Base-by-base conservation (phyloP, 495 filamentous ascomycete genomes). In the Jackrogersella minutella region DNA sequence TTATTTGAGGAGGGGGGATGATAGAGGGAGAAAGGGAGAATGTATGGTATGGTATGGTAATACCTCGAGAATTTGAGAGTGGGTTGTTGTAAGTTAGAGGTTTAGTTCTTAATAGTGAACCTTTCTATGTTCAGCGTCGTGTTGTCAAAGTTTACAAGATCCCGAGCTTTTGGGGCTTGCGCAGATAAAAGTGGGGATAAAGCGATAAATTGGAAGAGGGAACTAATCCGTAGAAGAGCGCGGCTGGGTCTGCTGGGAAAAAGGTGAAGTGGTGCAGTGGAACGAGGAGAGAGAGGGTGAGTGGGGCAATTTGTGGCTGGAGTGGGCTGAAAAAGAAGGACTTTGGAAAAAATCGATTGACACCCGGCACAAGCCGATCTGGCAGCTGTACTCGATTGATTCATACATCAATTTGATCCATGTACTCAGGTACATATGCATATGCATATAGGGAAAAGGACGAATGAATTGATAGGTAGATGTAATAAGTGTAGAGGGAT, bases 131-230 rank as follows among this genome's bases (percentile, higher is more conserved):
- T 49, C 53, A 55, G 50, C 54, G 65, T 72, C 54, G 65, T 69
- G 72, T 70, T 69, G 70, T 65, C 63, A 72, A 73, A 72, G 72
- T 72, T 74, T 70, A 69, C 59, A 54, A 40, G 64, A 64, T 69
- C 69, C 69, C 62, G 41, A 66, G 59, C 56, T 67, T 61, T 73
- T 69, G 71, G 71, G 60, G 63, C 68, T 61, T 66, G 69, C 52
- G 53, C 57, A 49, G 39, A 70, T 46, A 72, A 65, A 58, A 70
- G 69, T 69, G 65, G 72, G 41, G 66, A 65, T 24, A 21, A 19
- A 14, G 57, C 60, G 41, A 39, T 51, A 56, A 54, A 60, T 58
- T 61, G 51, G 62, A 52, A 52, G 56, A 62, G 8, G 26, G n/a
- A n/a, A n/a, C n/a, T n/a, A n/a, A 16, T 24, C 17, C 31, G 17